These are phyloP conservation scores for Trametes elegans DNA, from an alignment of 768 basidiomycete genomes.

Conservation along the genomic window DNA sequence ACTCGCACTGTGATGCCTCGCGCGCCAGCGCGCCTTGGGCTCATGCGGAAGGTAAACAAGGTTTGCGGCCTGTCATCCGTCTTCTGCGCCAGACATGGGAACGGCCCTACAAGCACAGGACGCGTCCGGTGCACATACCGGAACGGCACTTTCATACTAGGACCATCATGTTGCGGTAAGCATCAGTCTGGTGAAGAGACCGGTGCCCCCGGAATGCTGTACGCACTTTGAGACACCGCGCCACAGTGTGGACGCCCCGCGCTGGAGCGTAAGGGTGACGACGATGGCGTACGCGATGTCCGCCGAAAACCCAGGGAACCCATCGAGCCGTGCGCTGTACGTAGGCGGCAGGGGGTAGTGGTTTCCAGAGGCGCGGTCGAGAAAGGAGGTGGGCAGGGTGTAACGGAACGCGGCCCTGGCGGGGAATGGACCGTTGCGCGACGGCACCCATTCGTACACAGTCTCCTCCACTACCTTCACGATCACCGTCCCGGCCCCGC, in stretches of 20 bases:
- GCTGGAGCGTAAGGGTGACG: constrained; percentile 19
- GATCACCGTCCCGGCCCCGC: constrained; percentile 20
- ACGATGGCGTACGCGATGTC: constrained; percentile 24
- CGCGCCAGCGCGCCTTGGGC: constrained; percentile 8
- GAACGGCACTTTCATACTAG: constrained; percentile 25
- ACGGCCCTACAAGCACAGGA: constrained; percentile 22
- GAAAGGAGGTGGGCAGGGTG: constrained; percentile 23
- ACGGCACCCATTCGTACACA: constrained; percentile 25
- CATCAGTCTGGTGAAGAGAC: neutral
- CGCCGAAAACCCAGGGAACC: constrained; percentile 27
- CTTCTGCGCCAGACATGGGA: constrained; percentile 13
- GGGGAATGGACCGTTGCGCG: constrained; percentile 20
- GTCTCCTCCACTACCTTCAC: constrained; percentile 18
- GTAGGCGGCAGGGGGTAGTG: constrained; percentile 25
- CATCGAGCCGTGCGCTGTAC: constrained; percentile 21
- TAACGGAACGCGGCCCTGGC: constrained; percentile 25
- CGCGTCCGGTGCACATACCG: constrained; percentile 21
- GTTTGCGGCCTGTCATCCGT: constrained; percentile 21
- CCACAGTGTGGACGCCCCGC: constrained; percentile 24
- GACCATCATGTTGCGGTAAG: too few species aligned
- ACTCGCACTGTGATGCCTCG: constrained; percentile 23
- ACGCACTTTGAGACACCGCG: constrained; percentile 8
- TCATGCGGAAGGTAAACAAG: constrained; percentile 20
- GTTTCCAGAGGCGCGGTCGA: constrained; percentile 7
- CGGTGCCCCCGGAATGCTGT: neutral